Evolutionary conservation across 75 land plant species (phyloP).

Genomic region (Picea glauca): DNA sequence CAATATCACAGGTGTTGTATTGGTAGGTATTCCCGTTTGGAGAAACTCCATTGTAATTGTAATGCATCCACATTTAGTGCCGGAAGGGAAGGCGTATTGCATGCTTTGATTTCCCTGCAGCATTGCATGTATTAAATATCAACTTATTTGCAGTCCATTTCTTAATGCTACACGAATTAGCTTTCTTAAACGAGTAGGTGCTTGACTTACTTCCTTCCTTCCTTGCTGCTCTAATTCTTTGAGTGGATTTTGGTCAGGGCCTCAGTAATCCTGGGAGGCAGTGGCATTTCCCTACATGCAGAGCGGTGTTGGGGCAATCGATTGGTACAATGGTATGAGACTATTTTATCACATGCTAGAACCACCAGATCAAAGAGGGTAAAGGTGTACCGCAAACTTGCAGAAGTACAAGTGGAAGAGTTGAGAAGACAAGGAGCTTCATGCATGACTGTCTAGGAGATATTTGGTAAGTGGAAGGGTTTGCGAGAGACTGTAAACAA

Average conservation of each 20-base stretch:
- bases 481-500: slow-evolving; percentile 28
- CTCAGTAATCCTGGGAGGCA: slow-evolving; percentile 61
- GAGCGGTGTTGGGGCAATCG: slow-evolving; percentile 81
- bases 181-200: no score
- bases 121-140: no score
- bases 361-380: slow-evolving; percentile 65
- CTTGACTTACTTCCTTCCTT: no score
- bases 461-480: slow-evolving; percentile 78
- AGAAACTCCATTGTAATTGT: no score
- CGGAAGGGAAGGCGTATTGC: no score
- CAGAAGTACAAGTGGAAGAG: slow-evolving; percentile 66
- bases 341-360: slow-evolving; percentile 71
- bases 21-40: no score
- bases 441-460: slow-evolving; percentile 29
- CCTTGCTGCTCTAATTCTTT: no score
- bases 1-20: no score
- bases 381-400: slow-evolving; percentile 64
- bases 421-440: slow-evolving; percentile 42
- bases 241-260: slow-evolving; percentile 13
- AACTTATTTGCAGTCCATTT: no score
- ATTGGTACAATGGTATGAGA: slow-evolving; percentile 76
- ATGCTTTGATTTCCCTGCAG: no score
- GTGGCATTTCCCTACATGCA: slow-evolving; percentile 93
- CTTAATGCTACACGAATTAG: no score
- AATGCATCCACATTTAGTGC: no score